Percentiles rank a stretch among this genome's conserved stretches.
phyloP scores from a whole-genome alignment of 2,329 filamentous ascomycete species.

The Pyrenophora seminiperda region DNA sequence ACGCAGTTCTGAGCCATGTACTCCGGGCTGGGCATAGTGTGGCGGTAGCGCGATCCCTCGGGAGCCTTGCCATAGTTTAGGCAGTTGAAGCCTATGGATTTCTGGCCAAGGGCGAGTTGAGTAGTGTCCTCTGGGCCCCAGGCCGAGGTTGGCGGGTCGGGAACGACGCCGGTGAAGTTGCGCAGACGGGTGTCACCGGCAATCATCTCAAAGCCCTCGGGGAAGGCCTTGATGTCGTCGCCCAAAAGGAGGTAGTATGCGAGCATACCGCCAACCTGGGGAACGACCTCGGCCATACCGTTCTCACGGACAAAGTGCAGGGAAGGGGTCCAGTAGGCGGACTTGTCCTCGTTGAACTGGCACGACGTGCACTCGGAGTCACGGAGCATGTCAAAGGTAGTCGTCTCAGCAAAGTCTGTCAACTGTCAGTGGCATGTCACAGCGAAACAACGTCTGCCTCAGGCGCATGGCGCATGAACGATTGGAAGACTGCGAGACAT shows the following conservation, averaged over 20 bases:
- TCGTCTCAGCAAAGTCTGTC: constrained; percentile 62
- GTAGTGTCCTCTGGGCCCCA: constrained; percentile 70
- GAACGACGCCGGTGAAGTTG: constrained; percentile 61
- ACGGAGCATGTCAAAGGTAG: constrained; percentile 65
- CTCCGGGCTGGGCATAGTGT: constrained; percentile 77
- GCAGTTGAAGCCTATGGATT: constrained; percentile 93
- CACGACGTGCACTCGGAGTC: constrained; percentile 74
- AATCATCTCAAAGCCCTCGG: constrained; percentile 72
- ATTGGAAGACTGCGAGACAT: neutral
- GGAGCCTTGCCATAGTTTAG: constrained; percentile 72
- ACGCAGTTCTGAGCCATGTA: constrained; percentile 80
- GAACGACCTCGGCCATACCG: constrained; percentile 68
- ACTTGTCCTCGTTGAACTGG: constrained; percentile 51
- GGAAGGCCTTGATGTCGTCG: constrained; percentile 73
- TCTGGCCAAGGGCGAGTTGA: constrained; percentile 74
- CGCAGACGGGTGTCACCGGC: constrained; percentile 67
- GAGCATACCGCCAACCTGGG: constrained; percentile 57
- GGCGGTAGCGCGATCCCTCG: constrained; percentile 79
- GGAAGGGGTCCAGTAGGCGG: constrained; percentile 62
- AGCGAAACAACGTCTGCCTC: constrained; percentile 28
- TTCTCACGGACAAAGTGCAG: constrained; percentile 71
- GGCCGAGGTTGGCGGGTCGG: constrained; percentile 69
- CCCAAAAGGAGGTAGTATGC: constrained; percentile 81
- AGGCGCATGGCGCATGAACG: constrained; percentile 4
- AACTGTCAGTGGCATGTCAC: constrained; percentile 27